Conservation (phyloP, 2,329 filamentous ascomycete species). For the Sarocladium kiliense region DNA sequence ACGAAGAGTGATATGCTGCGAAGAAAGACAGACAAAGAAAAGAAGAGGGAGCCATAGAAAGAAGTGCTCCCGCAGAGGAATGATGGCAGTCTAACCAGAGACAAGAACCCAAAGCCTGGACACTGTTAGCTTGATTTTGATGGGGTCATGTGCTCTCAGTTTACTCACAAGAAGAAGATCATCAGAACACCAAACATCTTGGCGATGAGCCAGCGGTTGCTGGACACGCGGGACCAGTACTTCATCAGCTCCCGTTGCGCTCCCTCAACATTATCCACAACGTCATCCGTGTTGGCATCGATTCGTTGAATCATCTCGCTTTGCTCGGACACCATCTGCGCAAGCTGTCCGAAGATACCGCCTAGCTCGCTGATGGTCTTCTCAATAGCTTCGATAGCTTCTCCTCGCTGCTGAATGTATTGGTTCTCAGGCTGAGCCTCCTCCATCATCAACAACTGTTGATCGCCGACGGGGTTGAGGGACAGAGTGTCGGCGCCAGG, state of each 20-base stretch:
- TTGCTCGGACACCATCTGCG: conserved; percentile 95
- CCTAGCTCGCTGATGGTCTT: conserved; percentile 91
- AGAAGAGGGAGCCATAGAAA: conserved; percentile 8
- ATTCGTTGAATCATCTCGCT: conserved; percentile 97
- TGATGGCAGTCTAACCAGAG: conserved; percentile 17
- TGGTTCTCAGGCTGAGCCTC: conserved; percentile 81
- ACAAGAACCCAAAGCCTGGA: conserved; percentile 34
- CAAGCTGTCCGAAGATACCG: conserved; percentile 85
- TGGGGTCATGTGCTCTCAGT: no score
- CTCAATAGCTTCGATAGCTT: conserved; percentile 96
- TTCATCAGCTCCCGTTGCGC: conserved; percentile 93
- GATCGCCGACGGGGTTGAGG: conserved; percentile 73
- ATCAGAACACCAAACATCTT: conserved; percentile 78
- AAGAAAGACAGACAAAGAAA: conserved; percentile 9
- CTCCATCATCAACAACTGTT: conserved; percentile 91
- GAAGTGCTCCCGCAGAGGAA: neutral
- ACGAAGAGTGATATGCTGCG: conserved; percentile 6
- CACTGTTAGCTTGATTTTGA: neutral
- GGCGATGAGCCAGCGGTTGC: conserved; percentile 91
- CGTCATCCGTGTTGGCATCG: conserved; percentile 94
- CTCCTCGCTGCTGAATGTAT: conserved; percentile 89
- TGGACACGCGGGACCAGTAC: conserved; percentile 91
- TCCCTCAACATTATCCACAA: conserved; percentile 97
- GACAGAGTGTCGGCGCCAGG: conserved; percentile 73
- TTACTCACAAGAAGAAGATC: conserved; percentile 74